phyloP scores from a whole-genome alignment of 768 basidiomycete genomes.

The Kwoniella newhampshirensis region DNA sequence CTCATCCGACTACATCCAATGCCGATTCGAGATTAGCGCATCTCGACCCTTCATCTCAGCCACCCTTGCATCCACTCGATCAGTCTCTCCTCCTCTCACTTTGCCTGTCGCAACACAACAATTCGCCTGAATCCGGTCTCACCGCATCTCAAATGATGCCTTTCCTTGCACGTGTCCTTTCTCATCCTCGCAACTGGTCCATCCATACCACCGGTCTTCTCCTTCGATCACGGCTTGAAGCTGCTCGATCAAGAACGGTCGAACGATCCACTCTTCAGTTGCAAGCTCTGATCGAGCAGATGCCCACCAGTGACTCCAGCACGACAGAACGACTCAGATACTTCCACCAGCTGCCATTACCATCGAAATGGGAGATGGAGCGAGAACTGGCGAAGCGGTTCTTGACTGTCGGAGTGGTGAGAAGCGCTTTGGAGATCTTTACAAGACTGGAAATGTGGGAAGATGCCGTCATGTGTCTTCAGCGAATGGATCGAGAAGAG shows the following conservation, averaged over 20 bases:
- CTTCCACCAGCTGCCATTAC: constrained; percentile 76
- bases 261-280: constrained; percentile 90
- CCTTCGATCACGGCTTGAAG: constrained; percentile 85
- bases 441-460: constrained; percentile 98
- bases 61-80: constrained; percentile 84
- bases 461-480: constrained; percentile 86
- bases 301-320: constrained; percentile 79
- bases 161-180: constrained; percentile 83
- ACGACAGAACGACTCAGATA: constrained; percentile 73
- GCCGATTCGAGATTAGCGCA: constrained; percentile 61
- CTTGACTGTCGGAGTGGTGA: constrained; percentile 78
- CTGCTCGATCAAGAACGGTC: constrained; percentile 82
- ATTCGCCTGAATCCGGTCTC: constrained; percentile 82
- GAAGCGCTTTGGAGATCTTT: constrained; percentile 89
- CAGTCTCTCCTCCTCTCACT: constrained; percentile 88
- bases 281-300: constrained; percentile 93
- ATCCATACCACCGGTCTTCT: constrained; percentile 95
- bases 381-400: constrained; percentile 82
- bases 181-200: constrained; percentile 89
- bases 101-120: constrained; percentile 75
- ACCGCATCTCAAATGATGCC: constrained; percentile 90
- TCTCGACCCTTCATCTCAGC: constrained; percentile 79
- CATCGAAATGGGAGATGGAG: constrained; percentile 91
- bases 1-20: constrained; percentile 41
- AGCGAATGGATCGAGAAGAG: constrained; percentile 73